These are phyloP conservation scores for Coniophora puteana DNA, from an alignment of 1,284 basidiomycete species.

Conservation along the genomic window DNA sequence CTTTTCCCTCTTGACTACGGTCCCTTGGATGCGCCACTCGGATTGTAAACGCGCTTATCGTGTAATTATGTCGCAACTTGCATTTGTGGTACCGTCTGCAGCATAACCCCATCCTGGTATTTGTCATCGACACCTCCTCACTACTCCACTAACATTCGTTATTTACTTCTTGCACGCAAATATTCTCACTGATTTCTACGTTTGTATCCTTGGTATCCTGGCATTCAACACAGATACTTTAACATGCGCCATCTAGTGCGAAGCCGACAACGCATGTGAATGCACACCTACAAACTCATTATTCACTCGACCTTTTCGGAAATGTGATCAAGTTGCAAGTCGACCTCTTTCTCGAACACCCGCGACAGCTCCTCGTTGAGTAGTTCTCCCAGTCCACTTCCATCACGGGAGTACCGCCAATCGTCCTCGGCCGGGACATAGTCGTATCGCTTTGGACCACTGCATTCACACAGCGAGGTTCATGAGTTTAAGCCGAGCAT, in stretches of 20 bases:
- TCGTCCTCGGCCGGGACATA: conserved; percentile 50
- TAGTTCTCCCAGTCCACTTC: conserved; percentile 57
- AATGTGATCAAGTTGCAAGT: conserved; percentile 25
- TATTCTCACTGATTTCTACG: no score
- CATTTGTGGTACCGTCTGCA: not conserved
- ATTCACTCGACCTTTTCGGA: conserved; percentile 29
- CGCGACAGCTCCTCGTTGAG: conserved; percentile 64
- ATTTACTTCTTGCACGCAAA: no score
- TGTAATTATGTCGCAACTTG: conserved; percentile 1
- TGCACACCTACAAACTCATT: not conserved
- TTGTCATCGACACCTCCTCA: no score
- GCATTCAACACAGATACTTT: no score
- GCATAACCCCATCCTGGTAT: conserved; percentile 1
- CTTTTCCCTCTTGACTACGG: conserved; percentile 16
- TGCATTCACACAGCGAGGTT: conserved; percentile 24
- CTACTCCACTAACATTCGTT: no score
- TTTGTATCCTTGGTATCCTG: no score
- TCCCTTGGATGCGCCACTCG: not conserved
- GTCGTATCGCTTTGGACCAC: conserved; percentile 90
- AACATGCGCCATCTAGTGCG: no score
- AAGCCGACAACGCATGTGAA: no score
- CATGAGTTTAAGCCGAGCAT: conserved; percentile 1
- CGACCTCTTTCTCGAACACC: conserved; percentile 31
- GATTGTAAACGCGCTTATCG: not conserved
- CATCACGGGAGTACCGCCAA: conserved; percentile 81